Conservation (phyloP, 495 filamentous ascomycete species). For the Hyaloscypha variabilis region DNA sequence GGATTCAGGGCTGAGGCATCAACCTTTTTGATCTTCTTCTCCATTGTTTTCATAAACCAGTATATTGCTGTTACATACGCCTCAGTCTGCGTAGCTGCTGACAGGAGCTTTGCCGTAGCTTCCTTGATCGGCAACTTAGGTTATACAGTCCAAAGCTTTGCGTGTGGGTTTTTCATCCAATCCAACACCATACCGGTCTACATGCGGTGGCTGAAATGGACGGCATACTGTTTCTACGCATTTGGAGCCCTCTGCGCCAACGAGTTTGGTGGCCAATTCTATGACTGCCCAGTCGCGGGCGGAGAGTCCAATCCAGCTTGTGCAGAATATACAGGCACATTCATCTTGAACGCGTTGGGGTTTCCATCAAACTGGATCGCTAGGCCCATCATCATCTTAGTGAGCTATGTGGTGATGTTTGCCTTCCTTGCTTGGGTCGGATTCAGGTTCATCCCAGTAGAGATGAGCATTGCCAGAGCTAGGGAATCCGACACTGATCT, state of each 20-base stretch:
- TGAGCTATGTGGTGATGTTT: constrained; percentile 60
- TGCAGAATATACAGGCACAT: constrained; percentile 65
- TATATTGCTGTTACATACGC: constrained; percentile 68
- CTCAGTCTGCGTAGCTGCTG: constrained; percentile 58
- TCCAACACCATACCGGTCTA: constrained; percentile 71
- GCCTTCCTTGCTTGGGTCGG: constrained; percentile 56
- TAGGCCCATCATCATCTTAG: constrained; percentile 61
- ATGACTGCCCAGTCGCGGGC: constrained; percentile 63
- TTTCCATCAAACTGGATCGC: constrained; percentile 64
- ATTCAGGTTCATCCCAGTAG: constrained; percentile 58
- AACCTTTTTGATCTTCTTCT: constrained; percentile 72
- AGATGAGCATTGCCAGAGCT: constrained; percentile 61
- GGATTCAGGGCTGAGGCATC: constrained; percentile 61
- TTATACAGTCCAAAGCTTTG: constrained; percentile 71
- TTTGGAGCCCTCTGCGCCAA: constrained; percentile 69
- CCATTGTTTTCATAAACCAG: constrained; percentile 63
- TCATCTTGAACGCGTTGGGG: constrained; percentile 65
- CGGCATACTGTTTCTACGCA: constrained; percentile 62
- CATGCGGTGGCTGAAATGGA: constrained; percentile 71
- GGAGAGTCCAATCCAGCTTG: constrained; percentile 63
- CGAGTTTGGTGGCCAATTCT: constrained; percentile 69
- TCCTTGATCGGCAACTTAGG: constrained; percentile 67
- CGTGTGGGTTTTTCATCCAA: constrained; percentile 75
- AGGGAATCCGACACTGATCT: constrained; percentile 55
- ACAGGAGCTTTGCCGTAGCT: constrained; percentile 63